A percentile compares a stretch with the other conserved stretches of the same genome.
phyloP scores from a whole-genome alignment of 306 rosid genomes.

The Mucuna pruriens region DNA sequence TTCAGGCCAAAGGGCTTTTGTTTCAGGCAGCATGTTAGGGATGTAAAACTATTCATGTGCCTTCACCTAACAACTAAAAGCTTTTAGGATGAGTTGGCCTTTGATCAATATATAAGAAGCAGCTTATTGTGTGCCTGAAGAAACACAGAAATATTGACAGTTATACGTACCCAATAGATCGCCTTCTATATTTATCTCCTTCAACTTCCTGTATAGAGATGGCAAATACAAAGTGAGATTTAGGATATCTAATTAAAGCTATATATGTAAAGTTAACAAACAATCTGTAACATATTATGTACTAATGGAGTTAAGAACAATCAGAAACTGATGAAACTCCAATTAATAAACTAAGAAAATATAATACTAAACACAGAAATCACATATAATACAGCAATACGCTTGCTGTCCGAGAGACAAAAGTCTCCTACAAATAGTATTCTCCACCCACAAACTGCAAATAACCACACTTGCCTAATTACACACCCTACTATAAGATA shows the following conservation, averaged over 20 bases:
- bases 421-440: neutral
- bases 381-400: neutral
- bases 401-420: neutral
- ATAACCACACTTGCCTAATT: neutral
- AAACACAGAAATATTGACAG: conserved; percentile 23
- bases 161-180: conserved; percentile 69
- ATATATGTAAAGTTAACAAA: neutral
- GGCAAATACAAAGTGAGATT: conserved; percentile 30
- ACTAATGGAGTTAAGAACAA: conserved; percentile 17
- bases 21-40: neutral
- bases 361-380: neutral
- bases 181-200: conserved; percentile 50
- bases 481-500: neutral
- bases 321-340: neutral
- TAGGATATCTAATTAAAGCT: conserved; percentile 25
- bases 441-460: neutral
- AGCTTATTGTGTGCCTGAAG: conserved; percentile 17
- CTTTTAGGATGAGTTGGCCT: conserved; percentile 38
- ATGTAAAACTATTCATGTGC: conserved; percentile 1
- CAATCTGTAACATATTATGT: conserved; percentile 14
- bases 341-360: neutral
- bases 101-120: neutral
- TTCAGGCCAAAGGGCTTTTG: conserved; percentile 13
- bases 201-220: conserved; percentile 54
- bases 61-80: conserved; percentile 16